Conservation (phyloP, 2,329 filamentous ascomycete genomes). For the Fusarium guadeloupense region DNA sequence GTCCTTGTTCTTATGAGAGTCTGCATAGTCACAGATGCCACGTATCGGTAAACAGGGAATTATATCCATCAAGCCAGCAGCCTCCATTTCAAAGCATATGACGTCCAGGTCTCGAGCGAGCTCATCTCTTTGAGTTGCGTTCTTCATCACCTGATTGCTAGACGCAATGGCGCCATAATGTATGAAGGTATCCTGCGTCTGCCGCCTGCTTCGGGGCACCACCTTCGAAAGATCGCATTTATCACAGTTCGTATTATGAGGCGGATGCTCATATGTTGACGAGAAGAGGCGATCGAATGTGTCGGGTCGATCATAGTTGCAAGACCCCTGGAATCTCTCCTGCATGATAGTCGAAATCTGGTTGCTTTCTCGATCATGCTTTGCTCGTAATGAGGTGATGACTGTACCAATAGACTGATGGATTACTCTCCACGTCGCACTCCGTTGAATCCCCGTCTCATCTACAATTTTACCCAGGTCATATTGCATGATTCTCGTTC, state of each 20-base stretch:
- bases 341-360: too few species aligned
- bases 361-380: too few species aligned
- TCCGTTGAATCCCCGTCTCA: slow-evolving; percentile 11
- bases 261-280: not conserved
- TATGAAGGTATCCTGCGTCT: not conserved
- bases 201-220: not conserved
- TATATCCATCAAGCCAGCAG: slow-evolving; percentile 38
- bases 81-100: slow-evolving; percentile 46
- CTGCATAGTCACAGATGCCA: slow-evolving; percentile 52
- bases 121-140: slow-evolving; percentile 44
- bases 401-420: too few species aligned
- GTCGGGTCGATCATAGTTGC: slow-evolving; percentile 34
- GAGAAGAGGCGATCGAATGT: slow-evolving; percentile 12
- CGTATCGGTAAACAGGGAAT: slow-evolving; percentile 50
- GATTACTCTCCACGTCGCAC: too few species aligned
- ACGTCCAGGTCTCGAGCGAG: slow-evolving; percentile 28
- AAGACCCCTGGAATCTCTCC: too few species aligned
- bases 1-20: not conserved
- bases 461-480: slow-evolving; percentile 37
- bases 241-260: not conserved
- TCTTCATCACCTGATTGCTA: slow-evolving; percentile 50
- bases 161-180: slow-evolving; percentile 40
- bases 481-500: slow-evolving; percentile 40
- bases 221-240: not conserved
- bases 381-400: too few species aligned